Conservation (phyloP, 169 alveolate genomes). For the Babesia divergens region DNA sequence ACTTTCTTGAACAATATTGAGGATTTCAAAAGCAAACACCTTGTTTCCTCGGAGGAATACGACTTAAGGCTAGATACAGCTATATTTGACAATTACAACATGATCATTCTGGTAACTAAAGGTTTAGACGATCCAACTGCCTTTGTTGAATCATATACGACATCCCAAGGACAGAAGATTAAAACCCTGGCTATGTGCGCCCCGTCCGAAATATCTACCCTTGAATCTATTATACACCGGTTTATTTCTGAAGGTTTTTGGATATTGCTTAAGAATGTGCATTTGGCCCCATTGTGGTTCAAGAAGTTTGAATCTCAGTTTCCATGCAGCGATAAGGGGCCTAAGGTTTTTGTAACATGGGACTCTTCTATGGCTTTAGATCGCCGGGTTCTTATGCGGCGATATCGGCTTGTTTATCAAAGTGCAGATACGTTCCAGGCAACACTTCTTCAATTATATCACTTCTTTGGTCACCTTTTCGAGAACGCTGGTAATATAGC, state of each 20-base stretch:
- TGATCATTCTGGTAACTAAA: slow-evolving; percentile 53
- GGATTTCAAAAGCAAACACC: slow-evolving; percentile 34
- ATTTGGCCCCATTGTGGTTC: slow-evolving; percentile 94
- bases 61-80: not conserved
- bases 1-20: slow-evolving; percentile 41
- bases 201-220: slow-evolving; percentile 92
- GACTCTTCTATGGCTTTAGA: slow-evolving; percentile 92
- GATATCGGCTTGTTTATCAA: slow-evolving; percentile 93
- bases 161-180: slow-evolving; percentile 80
- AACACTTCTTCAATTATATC: slow-evolving; percentile 86
- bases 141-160: slow-evolving; percentile 87
- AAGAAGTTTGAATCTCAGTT: slow-evolving; percentile 91
- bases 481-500: slow-evolving; percentile 71
- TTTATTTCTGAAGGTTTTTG: slow-evolving; percentile 93
- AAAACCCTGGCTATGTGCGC: slow-evolving; percentile 96
- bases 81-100: slow-evolving; percentile 44
- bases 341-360: slow-evolving; percentile 95
- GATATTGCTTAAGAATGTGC: slow-evolving; percentile 97
- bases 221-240: slow-evolving; percentile 88
- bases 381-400: slow-evolving; percentile 88
- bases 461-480: slow-evolving; percentile 79
- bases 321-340: slow-evolving; percentile 80
- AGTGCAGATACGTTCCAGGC: slow-evolving; percentile 92
- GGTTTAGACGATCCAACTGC: slow-evolving; percentile 88
- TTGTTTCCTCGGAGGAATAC: slow-evolving; percentile 1